These are phyloP conservation scores for Chaetomium globosum DNA, from an alignment of 2,329 filamentous ascomycete species.

Conservation along the genomic window DNA sequence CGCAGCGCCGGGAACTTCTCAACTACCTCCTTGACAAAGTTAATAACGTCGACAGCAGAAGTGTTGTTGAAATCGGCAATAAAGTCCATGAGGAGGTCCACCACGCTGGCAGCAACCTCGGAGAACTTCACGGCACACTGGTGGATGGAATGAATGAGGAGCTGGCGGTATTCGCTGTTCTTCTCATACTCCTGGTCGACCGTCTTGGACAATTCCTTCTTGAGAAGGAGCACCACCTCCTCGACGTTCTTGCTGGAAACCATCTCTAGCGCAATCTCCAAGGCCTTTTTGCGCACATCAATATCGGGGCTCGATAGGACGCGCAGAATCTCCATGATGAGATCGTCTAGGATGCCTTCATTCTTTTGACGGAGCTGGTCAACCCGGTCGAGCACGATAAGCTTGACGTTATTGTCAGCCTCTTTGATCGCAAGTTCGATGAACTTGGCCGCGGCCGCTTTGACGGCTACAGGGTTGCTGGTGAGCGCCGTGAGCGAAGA, in stretches of 20 bases:
- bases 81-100: conserved; percentile 97
- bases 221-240: conserved; percentile 91
- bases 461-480: conserved; percentile 95
- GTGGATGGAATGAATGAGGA: conserved; percentile 96
- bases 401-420: conserved; percentile 98
- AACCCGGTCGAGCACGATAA: conserved; percentile 94
- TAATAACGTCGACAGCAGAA: conserved; percentile 95
- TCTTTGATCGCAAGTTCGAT: conserved; percentile 97
- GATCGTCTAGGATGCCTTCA: conserved; percentile 82
- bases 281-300: conserved; percentile 89
- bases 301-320: conserved; percentile 95
- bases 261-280: conserved; percentile 92
- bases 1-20: conserved; percentile 95
- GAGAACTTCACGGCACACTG: conserved; percentile 99
- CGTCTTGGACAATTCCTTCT: conserved; percentile 97
- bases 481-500: conserved; percentile 92
- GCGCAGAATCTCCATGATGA: conserved; percentile 95
- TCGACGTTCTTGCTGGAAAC: conserved; percentile 98
- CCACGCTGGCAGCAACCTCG: conserved; percentile 93
- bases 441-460: conserved; percentile 92
- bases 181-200: conserved; percentile 99
- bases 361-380: conserved; percentile 72
- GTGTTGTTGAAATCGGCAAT: conserved; percentile 98
- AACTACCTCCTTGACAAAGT: conserved; percentile 97
- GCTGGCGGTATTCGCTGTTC: conserved; percentile 90